Conservation (phyloP, 83 land plant genomes). For the Isoetes engelmannii region DNA sequence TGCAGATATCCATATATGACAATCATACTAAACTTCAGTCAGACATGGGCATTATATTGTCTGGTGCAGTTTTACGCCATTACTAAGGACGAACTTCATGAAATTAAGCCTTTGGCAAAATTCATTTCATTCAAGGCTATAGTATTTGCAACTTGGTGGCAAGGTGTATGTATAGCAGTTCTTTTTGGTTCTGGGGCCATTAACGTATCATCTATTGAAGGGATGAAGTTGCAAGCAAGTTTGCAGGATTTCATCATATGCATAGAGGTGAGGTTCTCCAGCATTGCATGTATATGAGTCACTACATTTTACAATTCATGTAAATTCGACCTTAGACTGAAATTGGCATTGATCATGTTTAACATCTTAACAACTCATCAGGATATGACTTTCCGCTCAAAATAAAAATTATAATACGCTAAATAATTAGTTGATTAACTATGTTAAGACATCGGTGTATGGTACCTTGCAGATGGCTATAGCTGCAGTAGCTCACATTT, state of each 20-base stretch:
- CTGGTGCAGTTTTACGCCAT: conserved; percentile 78
- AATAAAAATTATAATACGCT: too few species aligned
- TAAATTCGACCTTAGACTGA: too few species aligned
- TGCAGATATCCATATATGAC: conserved; percentile 86
- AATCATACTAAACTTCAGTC: conserved; percentile 80
- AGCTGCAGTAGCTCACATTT: conserved; percentile 82
- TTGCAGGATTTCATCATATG: conserved; percentile 93
- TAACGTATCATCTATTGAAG: conserved; percentile 14
- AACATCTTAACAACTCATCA: too few species aligned
- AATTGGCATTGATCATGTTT: too few species aligned
- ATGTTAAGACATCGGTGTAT: too few species aligned
- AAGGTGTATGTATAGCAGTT: conserved; percentile 82
- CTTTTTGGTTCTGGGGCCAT: conserved; percentile 39
- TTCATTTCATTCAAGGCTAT: conserved; percentile 88
- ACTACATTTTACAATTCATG: too few species aligned
- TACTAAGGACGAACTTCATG: conserved; percentile 73
- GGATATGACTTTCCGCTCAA: too few species aligned
- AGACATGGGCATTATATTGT: conserved; percentile 94
- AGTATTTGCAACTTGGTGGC: conserved; percentile 98
- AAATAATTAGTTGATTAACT: too few species aligned
- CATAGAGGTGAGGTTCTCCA: conserved; percentile 61
- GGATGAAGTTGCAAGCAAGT: conserved; percentile 57
- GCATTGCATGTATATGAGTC: not conserved
- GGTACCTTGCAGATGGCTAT: conserved; percentile 68
- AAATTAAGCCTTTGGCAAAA: conserved; percentile 78